Base-by-base conservation (phyloP, 164 flowering plant species). In the Taxillus chinensis region DNA sequence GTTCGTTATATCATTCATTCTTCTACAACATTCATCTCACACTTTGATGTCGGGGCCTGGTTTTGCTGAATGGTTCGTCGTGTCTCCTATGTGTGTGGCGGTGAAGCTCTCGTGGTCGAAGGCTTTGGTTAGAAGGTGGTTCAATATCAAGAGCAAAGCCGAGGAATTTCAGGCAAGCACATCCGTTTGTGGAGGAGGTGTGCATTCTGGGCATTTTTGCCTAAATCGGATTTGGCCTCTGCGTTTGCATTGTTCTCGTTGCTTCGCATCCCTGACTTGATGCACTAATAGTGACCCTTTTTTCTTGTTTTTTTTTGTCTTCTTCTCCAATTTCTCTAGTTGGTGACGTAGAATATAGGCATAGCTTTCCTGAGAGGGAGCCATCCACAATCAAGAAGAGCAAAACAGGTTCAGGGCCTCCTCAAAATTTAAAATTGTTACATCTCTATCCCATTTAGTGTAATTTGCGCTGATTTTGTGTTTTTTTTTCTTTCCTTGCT, bases 31-130 rank as follows among this genome's bases (percentile, higher is more conserved):
- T 50, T 40, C 39, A 16, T 50, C 39, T 41, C 9, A 39, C n/a
- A 39, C 14, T 70, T 15, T 13, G 51, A 60, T 54, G 27, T 27
- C 27, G 27, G 27, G 27, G 27, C 27, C 27, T 50, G 37, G 53
- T 38, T 37, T 52, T 62, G 13, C 55, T 70, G 69, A 66, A 45
- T 68, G 50, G 64, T 58, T 61, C n/a, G 27, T 14, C 42, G 63
- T 62, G 38, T 27, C 43, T 61, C 41, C 50, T 43, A 8, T 61
- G n/a, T 65, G 39, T 37, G 64, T 38, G 56, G 56, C 61, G 65
- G 14, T 71, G 73, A 66, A 87, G 95, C 80, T 88, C 77, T 88
- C 95, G 37, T 90, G 97, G 97, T 81, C 91, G 37, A 90, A 83
- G 70, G 80, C 76, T 59, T 70, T 87, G 83, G 86, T 90, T 45